Conservation (phyloP, 129 eudicot genomes). For the Flaveria linearis region DNA sequence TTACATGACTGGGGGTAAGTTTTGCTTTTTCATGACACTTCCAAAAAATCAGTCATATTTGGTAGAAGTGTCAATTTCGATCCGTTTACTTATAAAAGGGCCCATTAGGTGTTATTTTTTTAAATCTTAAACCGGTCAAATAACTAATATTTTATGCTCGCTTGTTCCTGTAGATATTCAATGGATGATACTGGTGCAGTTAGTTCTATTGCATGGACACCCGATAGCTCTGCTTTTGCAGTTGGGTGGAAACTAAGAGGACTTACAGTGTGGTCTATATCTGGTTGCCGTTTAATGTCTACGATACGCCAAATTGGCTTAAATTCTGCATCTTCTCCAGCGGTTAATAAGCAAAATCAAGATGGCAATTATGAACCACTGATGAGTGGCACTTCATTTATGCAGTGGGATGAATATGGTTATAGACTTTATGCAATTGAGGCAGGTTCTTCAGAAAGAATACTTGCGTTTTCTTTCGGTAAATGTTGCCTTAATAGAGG, state of each 20-base stretch:
- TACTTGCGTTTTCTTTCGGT: slow-evolving; percentile 86
- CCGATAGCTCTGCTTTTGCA: slow-evolving; percentile 93
- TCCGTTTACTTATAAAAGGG: neutral
- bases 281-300: slow-evolving; percentile 99
- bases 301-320: slow-evolving; percentile 88
- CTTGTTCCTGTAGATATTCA: slow-evolving; percentile 62
- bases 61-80: slow-evolving; percentile 8
- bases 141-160: neutral
- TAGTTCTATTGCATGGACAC: slow-evolving; percentile 90
- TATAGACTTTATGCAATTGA: slow-evolving; percentile 85
- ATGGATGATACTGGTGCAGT: slow-evolving; percentile 94
- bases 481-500: slow-evolving; percentile 96
- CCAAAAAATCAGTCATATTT: slow-evolving; percentile 22
- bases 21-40: slow-evolving; percentile 22
- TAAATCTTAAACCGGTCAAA: neutral
- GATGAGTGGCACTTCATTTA: slow-evolving; percentile 80
- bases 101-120: neutral
- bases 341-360: slow-evolving; percentile 65
- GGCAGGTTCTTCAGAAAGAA: slow-evolving; percentile 78
- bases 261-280: slow-evolving; percentile 92
- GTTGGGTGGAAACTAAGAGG: slow-evolving; percentile 98
- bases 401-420: slow-evolving; percentile 98
- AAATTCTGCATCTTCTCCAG: slow-evolving; percentile 80
- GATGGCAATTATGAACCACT: slow-evolving; percentile 82
- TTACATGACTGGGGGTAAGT: slow-evolving; percentile 99